A percentile compares a stretch with the other conserved stretches of the same genome.
Evolutionary conservation across 2,329 filamentous ascomycete species (phyloP).

Genomic region (Penicillium sp.): DNA sequence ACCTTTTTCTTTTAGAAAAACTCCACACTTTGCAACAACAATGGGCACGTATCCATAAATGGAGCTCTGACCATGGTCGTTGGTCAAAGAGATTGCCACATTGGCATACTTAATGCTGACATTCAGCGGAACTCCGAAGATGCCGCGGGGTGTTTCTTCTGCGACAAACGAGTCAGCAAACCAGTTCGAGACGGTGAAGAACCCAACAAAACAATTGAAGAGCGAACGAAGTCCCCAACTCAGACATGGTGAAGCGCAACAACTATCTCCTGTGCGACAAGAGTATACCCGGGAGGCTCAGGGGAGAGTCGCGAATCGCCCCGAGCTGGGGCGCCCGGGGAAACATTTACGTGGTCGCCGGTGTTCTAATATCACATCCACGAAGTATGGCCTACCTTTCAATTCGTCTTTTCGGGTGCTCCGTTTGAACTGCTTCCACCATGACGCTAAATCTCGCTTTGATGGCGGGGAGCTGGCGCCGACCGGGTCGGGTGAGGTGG

Average conservation of each 20-base stretch:
- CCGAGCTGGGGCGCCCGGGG: not conserved
- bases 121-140: conserved; percentile 90
- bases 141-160: conserved; percentile 59
- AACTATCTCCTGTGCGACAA: not conserved
- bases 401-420: conserved; percentile 61
- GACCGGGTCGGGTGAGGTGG: conserved; percentile 45
- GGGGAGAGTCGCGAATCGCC: not conserved
- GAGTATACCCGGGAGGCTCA: not conserved
- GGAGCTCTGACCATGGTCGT: conserved; percentile 89
- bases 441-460: conserved; percentile 85
- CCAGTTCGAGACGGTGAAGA: not conserved
- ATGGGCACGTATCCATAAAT: conserved; percentile 99
- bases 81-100: conserved; percentile 92
- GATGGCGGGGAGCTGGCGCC: conserved; percentile 67
- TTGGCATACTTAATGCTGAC: conserved; percentile 97
- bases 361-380: not conserved
- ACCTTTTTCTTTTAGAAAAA: conserved; percentile 98
- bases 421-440: conserved; percentile 96
- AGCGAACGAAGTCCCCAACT: not conserved
- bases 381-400: conserved; percentile 51
- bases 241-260: not conserved
- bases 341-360: not conserved
- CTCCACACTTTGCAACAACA: conserved; percentile 95
- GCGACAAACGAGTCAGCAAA: conserved; percentile 12
- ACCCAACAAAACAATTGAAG: not conserved